A percentile compares a stretch with the other conserved stretches of the same genome.
phyloP scores from a whole-genome alignment of 192 early-diverging fungal species.

The Coemansia asiatica region DNA sequence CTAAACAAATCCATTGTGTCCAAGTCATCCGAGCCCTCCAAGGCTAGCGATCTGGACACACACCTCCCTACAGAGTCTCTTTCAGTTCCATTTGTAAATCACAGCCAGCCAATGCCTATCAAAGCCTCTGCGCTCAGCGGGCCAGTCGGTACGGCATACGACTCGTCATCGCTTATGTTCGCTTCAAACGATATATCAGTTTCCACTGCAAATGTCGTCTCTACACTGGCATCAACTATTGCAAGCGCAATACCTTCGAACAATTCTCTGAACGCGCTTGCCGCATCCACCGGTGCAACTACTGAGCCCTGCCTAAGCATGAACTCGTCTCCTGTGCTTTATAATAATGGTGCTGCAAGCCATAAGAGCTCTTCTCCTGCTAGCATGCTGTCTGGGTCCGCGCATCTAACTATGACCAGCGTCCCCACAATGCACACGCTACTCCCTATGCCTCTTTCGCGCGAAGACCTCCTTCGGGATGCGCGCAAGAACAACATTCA shows the following conservation, averaged over 20 bases:
- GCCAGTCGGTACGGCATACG: constrained; percentile 19
- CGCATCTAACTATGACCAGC: constrained; percentile 8
- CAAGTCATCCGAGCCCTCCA: not conserved
- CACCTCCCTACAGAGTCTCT: constrained; percentile 10
- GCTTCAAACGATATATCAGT: not conserved
- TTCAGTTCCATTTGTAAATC: constrained; percentile 18
- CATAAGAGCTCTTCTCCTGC: constrained; percentile 14
- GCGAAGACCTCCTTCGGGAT: constrained; percentile 6
- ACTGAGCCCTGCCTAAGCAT: constrained; percentile 15
- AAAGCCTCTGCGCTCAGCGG: constrained; percentile 20
- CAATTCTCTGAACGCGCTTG: constrained; percentile 17
- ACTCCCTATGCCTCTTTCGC: constrained; percentile 14
- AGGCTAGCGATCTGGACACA: not conserved
- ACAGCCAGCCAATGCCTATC: constrained; percentile 23
- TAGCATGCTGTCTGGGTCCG: constrained; percentile 7
- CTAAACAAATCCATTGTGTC: not conserved
- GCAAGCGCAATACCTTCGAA: constrained; percentile 14
- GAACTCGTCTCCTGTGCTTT: constrained; percentile 24
- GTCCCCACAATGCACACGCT: constrained; percentile 9
- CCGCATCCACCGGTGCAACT: constrained; percentile 15
- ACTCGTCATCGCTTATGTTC: constrained; percentile 11
- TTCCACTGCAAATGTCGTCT: constrained; percentile 1
- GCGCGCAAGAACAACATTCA: constrained; percentile 1
- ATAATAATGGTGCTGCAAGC: constrained; percentile 9
- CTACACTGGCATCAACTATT: not conserved